Evolutionary conservation across 805 yeast species (phyloP).

Genomic region (Starmerella bombi): DNA sequence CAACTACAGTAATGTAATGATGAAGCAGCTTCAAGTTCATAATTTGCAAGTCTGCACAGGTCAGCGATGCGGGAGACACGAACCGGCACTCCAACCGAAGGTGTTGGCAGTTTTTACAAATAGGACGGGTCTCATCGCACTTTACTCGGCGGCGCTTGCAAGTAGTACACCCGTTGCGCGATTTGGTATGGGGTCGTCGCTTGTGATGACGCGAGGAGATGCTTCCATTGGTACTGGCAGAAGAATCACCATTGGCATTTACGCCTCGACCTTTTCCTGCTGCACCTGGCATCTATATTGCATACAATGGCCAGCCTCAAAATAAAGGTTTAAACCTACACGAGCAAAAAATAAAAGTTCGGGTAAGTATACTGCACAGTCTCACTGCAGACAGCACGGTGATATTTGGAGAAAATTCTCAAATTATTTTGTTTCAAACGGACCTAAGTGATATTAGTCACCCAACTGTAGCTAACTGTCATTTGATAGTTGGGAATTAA

Average conservation of each 20-base stretch:
- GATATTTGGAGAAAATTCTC: too few relatives aligned
- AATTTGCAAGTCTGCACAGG: slow-evolving; percentile 39
- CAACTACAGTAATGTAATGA: slow-evolving; percentile 74
- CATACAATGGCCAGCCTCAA: too few relatives aligned
- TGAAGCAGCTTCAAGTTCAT: slow-evolving; percentile 71
- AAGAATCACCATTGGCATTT: too few relatives aligned
- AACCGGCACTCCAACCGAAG: slow-evolving; percentile 71
- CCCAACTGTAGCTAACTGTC: too few relatives aligned
- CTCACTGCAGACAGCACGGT: too few relatives aligned
- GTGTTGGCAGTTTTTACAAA: slow-evolving; percentile 64
- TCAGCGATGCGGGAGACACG: slow-evolving; percentile 25
- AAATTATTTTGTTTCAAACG: too few relatives aligned
- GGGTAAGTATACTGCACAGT: too few relatives aligned
- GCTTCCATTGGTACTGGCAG: too few relatives aligned
- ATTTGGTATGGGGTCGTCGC: slow-evolving; percentile 78
- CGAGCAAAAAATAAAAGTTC: too few relatives aligned
- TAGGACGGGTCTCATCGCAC: slow-evolving; percentile 78
- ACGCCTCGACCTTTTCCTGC: neutral
- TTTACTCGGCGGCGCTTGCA: slow-evolving; percentile 84
- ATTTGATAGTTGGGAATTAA: too few relatives aligned
- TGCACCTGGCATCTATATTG: neutral
- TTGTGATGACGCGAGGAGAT: slow-evolving; percentile 28
- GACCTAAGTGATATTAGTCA: too few relatives aligned
- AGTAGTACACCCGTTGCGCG: slow-evolving; percentile 77
- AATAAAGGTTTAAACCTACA: too few relatives aligned